Evolutionary conservation across 495 filamentous ascomycete species (phyloP).

Genomic region (Darksidea phi): DNA sequence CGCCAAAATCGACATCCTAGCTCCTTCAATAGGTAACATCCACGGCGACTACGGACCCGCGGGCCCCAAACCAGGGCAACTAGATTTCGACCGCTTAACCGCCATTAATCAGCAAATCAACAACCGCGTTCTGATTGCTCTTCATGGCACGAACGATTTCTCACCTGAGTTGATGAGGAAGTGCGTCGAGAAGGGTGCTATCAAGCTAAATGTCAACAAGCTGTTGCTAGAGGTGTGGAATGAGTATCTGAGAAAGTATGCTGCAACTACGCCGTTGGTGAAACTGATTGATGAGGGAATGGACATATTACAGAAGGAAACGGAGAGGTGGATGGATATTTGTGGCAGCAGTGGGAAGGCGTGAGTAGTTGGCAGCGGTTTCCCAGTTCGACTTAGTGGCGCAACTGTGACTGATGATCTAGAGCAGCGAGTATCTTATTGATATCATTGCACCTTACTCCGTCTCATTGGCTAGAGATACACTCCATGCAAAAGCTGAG

Average conservation of each 20-base stretch:
- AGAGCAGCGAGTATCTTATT: too few species aligned
- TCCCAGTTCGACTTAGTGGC: too few species aligned
- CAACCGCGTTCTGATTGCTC: conserved; percentile 16
- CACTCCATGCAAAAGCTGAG: too few species aligned
- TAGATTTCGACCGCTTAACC: conserved; percentile 30
- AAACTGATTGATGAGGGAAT: conserved; percentile 21
- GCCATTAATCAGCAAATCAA: conserved; percentile 15
- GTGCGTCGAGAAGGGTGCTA: conserved; percentile 14
- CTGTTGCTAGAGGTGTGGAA: conserved; percentile 25
- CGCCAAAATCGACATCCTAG: conserved; percentile 36
- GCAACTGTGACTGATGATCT: too few species aligned
- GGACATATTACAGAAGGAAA: conserved; percentile 23
- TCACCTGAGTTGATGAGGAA: conserved; percentile 13
- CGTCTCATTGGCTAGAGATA: too few species aligned
- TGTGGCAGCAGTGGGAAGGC: conserved; percentile 29
- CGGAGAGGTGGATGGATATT: conserved; percentile 31
- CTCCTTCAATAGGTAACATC: conserved; percentile 37
- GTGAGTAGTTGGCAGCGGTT: background rate
- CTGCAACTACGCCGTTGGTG: conserved; percentile 11
- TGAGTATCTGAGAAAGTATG: conserved; percentile 10
- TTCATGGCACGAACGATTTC: conserved; percentile 35
- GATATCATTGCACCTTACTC: too few species aligned
- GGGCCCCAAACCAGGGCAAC: conserved; percentile 16
- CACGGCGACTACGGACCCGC: conserved; percentile 37
- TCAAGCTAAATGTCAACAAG: conserved; percentile 29